Evolutionary conservation across 1,284 basidiomycete genomes (phyloP), one percentile per base, ranked within the genome.

Genomic region (Pseudozyma pruni): DNA sequence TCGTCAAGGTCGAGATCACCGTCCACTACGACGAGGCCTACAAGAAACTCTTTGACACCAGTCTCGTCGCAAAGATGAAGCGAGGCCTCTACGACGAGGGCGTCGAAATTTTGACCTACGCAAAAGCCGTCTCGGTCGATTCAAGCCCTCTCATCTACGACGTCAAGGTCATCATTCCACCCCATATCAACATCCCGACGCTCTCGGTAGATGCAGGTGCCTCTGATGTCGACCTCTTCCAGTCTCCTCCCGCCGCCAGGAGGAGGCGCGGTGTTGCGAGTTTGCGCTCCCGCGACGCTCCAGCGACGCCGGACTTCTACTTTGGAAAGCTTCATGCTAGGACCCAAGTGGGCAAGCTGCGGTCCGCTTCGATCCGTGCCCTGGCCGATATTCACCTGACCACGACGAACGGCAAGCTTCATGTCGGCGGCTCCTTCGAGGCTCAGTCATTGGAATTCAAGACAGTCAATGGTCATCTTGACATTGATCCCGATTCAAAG

Each of bases 1-100:
- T 70, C 17, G 62, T 78, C 52, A 58, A 67, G 39, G 69, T 78
- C 13, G 66, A 78, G 25, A 60, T 78, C 35, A 75, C 71, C 13
- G 76, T 66, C 8, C 61, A 52, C 22, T 76, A 76, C 57, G 74
- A 74, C 38, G 37, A 70, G 27, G 55, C 56, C 1, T 74, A 68
- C 35, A 66, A 62, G 33, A 59, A 70, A 14, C 59, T 78, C 6
- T 58, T 76, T 11, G 59, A 72, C 19, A 62, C 51, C 16, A 68
- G 69, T 32, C 52, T 72, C 1, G 74, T 78, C 4, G 74, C 69
- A 19, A 76, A 74, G 47, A 66, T 76, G 52, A 64, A 72, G 46
- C 68, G 68, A 3, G 72, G 70, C 23, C 42, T 72, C n/a, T 66
- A 61, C 23, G 67, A 75, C 10, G 66, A 75, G 23, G 76, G 76